phyloP scores from a whole-genome alignment of 169 alveolate genomes.

The Neospora caninum region DNA sequence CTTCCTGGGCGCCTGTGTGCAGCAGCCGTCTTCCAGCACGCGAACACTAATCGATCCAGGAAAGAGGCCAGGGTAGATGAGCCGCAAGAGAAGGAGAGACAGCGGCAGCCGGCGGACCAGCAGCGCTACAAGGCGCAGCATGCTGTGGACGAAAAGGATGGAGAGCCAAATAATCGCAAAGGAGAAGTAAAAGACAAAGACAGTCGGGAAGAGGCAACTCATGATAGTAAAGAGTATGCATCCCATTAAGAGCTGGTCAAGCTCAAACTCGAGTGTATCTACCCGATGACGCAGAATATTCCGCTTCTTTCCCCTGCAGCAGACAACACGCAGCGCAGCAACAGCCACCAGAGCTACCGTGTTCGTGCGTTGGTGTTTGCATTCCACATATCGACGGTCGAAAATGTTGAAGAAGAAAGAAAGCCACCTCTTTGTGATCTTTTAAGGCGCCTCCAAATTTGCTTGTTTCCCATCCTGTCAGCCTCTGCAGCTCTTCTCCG shows the following conservation, averaged over 20 bases:
- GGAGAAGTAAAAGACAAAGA: slow-evolving; percentile 56
- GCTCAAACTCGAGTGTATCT: slow-evolving; percentile 64
- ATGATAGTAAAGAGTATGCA: slow-evolving; percentile 56
- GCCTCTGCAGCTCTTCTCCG: not conserved
- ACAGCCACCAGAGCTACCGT: not conserved
- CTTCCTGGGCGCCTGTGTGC: not conserved
- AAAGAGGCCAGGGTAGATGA: slow-evolving; percentile 37
- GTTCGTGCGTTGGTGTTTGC: not conserved
- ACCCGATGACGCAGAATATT: slow-evolving; percentile 70
- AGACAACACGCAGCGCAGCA: not conserved
- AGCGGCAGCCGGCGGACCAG: slow-evolving; percentile 49
- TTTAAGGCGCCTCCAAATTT: not conserved
- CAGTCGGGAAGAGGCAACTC: slow-evolving; percentile 63
- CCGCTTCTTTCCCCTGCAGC: slow-evolving; percentile 66
- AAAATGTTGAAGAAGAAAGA: no score
- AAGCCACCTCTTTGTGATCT: no score
- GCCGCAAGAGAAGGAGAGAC: slow-evolving; percentile 45
- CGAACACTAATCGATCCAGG: slow-evolving; percentile 23
- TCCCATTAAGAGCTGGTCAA: slow-evolving; percentile 69
- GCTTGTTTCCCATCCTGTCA: not conserved
- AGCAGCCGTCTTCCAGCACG: not conserved
- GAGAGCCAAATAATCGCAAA: slow-evolving; percentile 61
- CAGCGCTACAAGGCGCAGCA: slow-evolving; percentile 49
- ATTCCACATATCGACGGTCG: no score
- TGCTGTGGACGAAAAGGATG: slow-evolving; percentile 36